Conservation (phyloP, 2,329 filamentous ascomycete genomes). For the Aspergillus japonicus region DNA sequence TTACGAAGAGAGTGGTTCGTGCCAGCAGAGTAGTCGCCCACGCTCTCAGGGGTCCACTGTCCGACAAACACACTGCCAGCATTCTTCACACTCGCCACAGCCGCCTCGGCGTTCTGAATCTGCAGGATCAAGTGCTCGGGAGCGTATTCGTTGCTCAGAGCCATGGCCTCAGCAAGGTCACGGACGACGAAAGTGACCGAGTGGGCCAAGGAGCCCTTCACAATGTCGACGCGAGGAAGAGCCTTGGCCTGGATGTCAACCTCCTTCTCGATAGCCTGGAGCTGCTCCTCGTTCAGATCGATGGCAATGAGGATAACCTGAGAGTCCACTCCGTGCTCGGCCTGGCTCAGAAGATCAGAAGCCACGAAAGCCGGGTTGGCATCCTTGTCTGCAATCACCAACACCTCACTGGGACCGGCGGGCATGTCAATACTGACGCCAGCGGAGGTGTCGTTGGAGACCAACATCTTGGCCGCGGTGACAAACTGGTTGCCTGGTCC, state of each 20-base stretch:
- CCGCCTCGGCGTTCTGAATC: slow-evolving; percentile 70
- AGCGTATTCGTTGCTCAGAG: slow-evolving; percentile 87
- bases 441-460: slow-evolving; percentile 94
- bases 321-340: slow-evolving; percentile 93
- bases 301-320: slow-evolving; percentile 91
- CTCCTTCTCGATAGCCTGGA: slow-evolving; percentile 85
- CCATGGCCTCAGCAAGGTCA: slow-evolving; percentile 70
- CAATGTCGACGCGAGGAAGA: slow-evolving; percentile 87
- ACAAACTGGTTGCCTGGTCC: slow-evolving; percentile 98
- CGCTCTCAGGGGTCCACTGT: slow-evolving; percentile 94
- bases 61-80: slow-evolving; percentile 96
- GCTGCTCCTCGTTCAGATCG: slow-evolving; percentile 68
- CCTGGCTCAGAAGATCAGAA: slow-evolving; percentile 89
- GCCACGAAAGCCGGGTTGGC: slow-evolving; percentile 94
- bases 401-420: slow-evolving; percentile 89
- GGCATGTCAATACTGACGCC: slow-evolving; percentile 98
- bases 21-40: slow-evolving; percentile 95
- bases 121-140: slow-evolving; percentile 96
- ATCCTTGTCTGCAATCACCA: slow-evolving; percentile 88
- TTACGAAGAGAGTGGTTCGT: slow-evolving; percentile 97
- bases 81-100: slow-evolving; percentile 80
- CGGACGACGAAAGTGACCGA: slow-evolving; percentile 80
- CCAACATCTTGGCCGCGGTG: slow-evolving; percentile 96
- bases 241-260: slow-evolving; percentile 83
- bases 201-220: slow-evolving; percentile 84